phyloP scores from a whole-genome alignment of 306 rosid species.

The Rubus parviflorus region DNA sequence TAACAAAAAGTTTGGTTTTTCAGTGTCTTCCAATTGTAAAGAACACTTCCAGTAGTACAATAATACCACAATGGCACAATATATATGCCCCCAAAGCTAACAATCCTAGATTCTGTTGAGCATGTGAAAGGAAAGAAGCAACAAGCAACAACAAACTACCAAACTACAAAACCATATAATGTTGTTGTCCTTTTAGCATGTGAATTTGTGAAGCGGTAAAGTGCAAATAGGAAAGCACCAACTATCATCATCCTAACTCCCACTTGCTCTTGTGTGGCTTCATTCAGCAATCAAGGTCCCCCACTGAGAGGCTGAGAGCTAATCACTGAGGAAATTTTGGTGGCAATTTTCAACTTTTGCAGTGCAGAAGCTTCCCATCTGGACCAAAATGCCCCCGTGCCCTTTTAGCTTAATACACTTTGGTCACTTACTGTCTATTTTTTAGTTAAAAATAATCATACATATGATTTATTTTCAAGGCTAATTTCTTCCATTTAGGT shows the following conservation, averaged over 20 bases:
- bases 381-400: not conserved
- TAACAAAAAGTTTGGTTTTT: too few species aligned
- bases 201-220: not conserved
- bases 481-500: too few species aligned
- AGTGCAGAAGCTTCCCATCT: constrained; percentile 2
- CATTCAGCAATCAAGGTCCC: not conserved
- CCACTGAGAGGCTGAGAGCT: not conserved
- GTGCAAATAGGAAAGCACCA: not conserved
- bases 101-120: not conserved
- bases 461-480: too few species aligned
- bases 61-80: not conserved
- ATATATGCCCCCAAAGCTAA: not conserved
- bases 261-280: not conserved
- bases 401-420: not conserved
- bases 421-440: too few species aligned
- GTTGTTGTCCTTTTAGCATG: not conserved
- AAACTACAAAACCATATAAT: not conserved
- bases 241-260: not conserved
- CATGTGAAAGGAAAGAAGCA: not conserved
- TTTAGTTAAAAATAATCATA: too few species aligned
- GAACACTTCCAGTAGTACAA: not conserved
- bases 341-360: not conserved
- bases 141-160: not conserved
- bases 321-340: not conserved
- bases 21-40: not conserved